Evolutionary conservation across 192 early-diverging fungal genomes (phyloP).

Genomic region (Mortierella hygrophila): DNA sequence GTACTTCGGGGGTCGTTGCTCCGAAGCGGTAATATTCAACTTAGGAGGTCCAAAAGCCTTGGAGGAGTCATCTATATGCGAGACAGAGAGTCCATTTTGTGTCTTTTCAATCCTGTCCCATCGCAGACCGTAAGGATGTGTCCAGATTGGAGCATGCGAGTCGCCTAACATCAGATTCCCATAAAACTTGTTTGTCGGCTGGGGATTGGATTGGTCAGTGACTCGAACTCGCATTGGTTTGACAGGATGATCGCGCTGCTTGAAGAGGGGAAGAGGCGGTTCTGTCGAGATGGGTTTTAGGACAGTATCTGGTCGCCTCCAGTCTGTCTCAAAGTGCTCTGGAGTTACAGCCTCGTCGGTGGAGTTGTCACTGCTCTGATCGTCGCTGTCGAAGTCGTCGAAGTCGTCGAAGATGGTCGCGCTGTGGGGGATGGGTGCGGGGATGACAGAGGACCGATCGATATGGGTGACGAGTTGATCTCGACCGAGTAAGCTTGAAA

Average conservation of each 20-base stretch:
- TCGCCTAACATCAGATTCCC: constrained; percentile 36
- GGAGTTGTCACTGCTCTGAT: neutral
- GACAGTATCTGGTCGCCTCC: constrained; percentile 7
- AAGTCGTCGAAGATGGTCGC: neutral
- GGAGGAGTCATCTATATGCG: constrained; percentile 41
- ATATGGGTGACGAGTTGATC: neutral
- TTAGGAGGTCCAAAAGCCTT: constrained; percentile 27
- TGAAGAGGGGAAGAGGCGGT: constrained; percentile 13
- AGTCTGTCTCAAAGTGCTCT: neutral
- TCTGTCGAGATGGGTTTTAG: constrained; percentile 22
- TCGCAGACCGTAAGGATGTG: constrained; percentile 52
- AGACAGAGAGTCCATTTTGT: constrained; percentile 36
- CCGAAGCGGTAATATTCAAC: neutral
- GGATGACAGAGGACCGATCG: neutral
- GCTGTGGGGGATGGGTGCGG: neutral
- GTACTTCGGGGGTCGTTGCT: constrained; percentile 2
- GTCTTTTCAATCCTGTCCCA: constrained; percentile 36
- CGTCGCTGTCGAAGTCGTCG: neutral
- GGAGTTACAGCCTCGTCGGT: neutral
- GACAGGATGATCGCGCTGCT: constrained; percentile 9
- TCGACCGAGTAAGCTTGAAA: neutral
- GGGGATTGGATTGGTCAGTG: constrained; percentile 4
- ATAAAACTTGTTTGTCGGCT: constrained; percentile 57
- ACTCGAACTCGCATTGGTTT: constrained; percentile 16
- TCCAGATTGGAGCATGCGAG: constrained; percentile 47